Percentiles rank a stretch among this genome's conserved stretches.
These are phyloP conservation scores for Cichorium intybus DNA, from an alignment of 140 eudicot genomes.

Conservation along the genomic window DNA sequence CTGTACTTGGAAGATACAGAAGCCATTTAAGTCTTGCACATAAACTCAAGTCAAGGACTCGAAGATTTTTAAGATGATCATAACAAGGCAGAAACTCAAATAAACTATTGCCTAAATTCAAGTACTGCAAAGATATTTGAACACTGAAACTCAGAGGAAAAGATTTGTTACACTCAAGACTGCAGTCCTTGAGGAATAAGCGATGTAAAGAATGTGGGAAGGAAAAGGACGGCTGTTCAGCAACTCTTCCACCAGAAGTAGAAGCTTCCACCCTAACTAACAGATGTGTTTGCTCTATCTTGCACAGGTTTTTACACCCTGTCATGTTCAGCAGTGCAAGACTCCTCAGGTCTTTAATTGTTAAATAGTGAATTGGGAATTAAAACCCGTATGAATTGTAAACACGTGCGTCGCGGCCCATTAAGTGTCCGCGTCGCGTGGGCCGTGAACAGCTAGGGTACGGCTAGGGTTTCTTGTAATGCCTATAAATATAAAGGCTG, in stretches of 20 bases:
- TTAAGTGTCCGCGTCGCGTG: no score
- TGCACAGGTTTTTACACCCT: slow-evolving; percentile 3
- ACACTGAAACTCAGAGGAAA: slow-evolving; percentile 5
- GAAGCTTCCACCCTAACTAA: not conserved
- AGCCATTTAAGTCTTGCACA: not conserved
- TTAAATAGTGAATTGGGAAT: no score
- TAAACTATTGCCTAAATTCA: slow-evolving; percentile 13
- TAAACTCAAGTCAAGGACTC: slow-evolving; percentile 12
- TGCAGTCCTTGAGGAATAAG: no score
- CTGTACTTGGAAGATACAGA: slow-evolving; percentile 3
- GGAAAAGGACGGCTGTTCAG: not conserved
- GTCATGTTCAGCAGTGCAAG: slow-evolving; percentile 19
- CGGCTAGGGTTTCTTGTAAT: no score
- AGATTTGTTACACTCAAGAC: not conserved
- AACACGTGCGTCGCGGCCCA: no score
- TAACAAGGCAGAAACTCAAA: not conserved
- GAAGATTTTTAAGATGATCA: slow-evolving; percentile 7
- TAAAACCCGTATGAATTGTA: no score
- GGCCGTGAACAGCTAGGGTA: no score
- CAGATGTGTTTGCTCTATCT: not conserved
- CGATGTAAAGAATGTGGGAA: slow-evolving; percentile 8
- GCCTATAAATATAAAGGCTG: no score
- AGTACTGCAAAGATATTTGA: slow-evolving; percentile 5
- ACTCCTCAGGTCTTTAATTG: not conserved
- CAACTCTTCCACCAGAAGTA: not conserved